Evolutionary conservation across 75 land plant species (phyloP).

Genomic region (Cupressus sempervirens): DNA sequence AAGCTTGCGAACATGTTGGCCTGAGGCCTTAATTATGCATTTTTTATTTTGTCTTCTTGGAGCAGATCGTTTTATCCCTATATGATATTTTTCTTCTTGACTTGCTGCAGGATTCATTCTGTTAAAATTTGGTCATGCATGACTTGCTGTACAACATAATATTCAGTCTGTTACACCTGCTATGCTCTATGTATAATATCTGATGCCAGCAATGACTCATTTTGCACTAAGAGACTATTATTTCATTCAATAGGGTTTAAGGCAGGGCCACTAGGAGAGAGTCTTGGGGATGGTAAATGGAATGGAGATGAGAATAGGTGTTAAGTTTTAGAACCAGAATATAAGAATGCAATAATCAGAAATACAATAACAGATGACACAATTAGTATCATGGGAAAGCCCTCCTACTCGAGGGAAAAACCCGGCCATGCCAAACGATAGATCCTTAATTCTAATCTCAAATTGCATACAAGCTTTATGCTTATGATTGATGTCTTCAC

Average conservation of each 20-base stretch:
- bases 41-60: not conserved
- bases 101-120: not conserved
- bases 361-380: too few relatives aligned
- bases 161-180: not conserved
- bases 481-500: too few relatives aligned
- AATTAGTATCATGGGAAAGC: too few relatives aligned
- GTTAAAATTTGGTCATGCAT: not conserved
- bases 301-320: not conserved
- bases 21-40: too few relatives aligned
- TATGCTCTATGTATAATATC: not conserved
- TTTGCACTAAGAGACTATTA: not conserved
- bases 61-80: not conserved
- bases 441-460: too few relatives aligned
- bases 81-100: not conserved
- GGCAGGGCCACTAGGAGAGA: not conserved
- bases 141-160: not conserved
- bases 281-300: not conserved
- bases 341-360: too few relatives aligned
- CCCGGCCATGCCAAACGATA: too few relatives aligned
- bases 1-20: too few relatives aligned
- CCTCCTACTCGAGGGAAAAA: too few relatives aligned
- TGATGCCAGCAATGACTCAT: not conserved
- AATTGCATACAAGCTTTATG: too few relatives aligned
- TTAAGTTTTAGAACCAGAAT: too few relatives aligned
- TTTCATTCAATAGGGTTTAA: not conserved